phyloP scores from a whole-genome alignment of 2,329 filamentous ascomycete species.

The Penicillium sclerotigenum region DNA sequence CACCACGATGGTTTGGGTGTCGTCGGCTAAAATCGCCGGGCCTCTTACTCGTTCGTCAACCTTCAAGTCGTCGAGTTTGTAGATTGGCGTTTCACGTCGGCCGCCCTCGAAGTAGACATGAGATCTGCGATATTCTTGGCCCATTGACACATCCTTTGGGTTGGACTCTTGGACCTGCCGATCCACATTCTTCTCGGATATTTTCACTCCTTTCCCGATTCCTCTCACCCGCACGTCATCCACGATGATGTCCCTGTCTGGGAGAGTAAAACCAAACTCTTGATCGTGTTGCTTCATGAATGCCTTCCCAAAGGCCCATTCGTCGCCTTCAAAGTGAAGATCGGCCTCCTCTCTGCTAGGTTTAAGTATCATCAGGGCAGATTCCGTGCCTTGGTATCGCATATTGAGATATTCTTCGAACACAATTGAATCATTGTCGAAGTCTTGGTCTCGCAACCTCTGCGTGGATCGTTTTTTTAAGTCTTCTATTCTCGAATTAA shows the following conservation, averaged over 20 bases:
- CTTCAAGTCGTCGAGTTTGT: slow-evolving; percentile 71
- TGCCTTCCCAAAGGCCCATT: slow-evolving; percentile 79
- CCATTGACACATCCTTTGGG: slow-evolving; percentile 30
- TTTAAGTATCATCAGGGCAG: slow-evolving; percentile 37
- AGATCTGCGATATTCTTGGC: slow-evolving; percentile 64
- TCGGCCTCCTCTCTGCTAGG: slow-evolving; percentile 21
- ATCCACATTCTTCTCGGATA: slow-evolving; percentile 61
- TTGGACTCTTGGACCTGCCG: slow-evolving; percentile 60
- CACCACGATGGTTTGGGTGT: slow-evolving; percentile 49
- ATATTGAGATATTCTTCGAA: slow-evolving; percentile 95
- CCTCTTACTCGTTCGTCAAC: slow-evolving; percentile 72
- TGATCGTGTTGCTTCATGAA: slow-evolving; percentile 86
- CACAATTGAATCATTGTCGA: slow-evolving; percentile 67
- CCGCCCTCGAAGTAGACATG: slow-evolving; percentile 84
- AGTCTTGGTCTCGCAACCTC: slow-evolving; percentile 73
- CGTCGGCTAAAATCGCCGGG: slow-evolving; percentile 76
- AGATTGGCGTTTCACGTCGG: slow-evolving; percentile 73
- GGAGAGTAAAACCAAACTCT: slow-evolving; percentile 87
- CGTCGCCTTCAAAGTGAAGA: slow-evolving; percentile 59
- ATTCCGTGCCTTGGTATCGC: slow-evolving; percentile 35
- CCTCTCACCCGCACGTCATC: slow-evolving; percentile 86
- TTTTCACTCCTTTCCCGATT: slow-evolving; percentile 83
- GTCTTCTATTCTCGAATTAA: slow-evolving; percentile 72
- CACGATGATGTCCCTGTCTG: slow-evolving; percentile 80
- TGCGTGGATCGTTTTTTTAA: slow-evolving; percentile 71